Conservation (phyloP, 1,284 basidiomycete genomes). For the Omphalotus olearius region DNA sequence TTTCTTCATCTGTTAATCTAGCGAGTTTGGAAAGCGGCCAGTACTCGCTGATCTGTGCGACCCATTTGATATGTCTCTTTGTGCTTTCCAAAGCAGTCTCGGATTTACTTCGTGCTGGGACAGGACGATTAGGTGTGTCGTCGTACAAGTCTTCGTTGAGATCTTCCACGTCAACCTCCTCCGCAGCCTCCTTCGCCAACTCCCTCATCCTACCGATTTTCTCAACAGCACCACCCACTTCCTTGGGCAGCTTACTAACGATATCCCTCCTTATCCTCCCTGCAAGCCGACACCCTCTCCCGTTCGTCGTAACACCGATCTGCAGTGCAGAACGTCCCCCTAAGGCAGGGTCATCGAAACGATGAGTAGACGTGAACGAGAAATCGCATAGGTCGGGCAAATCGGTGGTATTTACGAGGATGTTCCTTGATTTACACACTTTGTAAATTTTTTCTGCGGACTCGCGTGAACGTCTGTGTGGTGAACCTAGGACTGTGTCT, state of each 20-base stretch:
- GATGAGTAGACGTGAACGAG: slow-evolving; percentile 84
- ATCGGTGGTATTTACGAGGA: slow-evolving; percentile 87
- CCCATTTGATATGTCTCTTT: slow-evolving; percentile 78
- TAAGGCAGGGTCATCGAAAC: no score
- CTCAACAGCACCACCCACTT: slow-evolving; percentile 75
- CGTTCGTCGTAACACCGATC: slow-evolving; percentile 89
- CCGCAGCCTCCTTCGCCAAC: slow-evolving; percentile 46
- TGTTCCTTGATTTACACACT: slow-evolving; percentile 52
- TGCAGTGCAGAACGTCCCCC: slow-evolving; percentile 72
- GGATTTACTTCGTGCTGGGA: slow-evolving; percentile 43
- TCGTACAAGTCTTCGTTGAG: slow-evolving; percentile 43
- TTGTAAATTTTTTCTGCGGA: slow-evolving; percentile 55
- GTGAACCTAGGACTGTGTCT: slow-evolving; percentile 53
- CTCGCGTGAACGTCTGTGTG: slow-evolving; percentile 36
- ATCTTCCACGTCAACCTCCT: slow-evolving; percentile 18
- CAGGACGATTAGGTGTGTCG: slow-evolving; percentile 82
- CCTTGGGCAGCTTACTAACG: slow-evolving; percentile 68
- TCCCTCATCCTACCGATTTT: slow-evolving; percentile 71
- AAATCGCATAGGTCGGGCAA: slow-evolving; percentile 87
- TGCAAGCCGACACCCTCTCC: slow-evolving; percentile 85
- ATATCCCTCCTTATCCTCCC: slow-evolving; percentile 82
- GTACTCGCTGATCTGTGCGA: slow-evolving; percentile 90
- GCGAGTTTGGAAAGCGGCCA: slow-evolving; percentile 85
- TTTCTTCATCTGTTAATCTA: slow-evolving; percentile 62
- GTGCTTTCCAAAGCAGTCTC: slow-evolving; percentile 52